These are phyloP conservation scores for Trypanosomatidae sp. DNA, from an alignment of 208 protist species.

Conservation along the genomic window DNA sequence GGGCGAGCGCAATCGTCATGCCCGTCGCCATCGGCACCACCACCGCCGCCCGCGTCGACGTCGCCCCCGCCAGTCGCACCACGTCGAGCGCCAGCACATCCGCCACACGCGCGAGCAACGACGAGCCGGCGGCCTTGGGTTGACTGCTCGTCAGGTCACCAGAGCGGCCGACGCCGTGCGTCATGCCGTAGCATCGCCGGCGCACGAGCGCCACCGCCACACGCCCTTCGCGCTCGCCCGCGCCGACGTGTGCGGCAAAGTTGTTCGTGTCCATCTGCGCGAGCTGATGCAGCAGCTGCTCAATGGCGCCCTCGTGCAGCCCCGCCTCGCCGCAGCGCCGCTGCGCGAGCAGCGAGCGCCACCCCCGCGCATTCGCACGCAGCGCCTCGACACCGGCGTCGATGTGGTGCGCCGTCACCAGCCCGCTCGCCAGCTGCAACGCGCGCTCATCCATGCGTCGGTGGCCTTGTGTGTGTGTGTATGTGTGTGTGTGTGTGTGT, in stretches of 20 bases:
- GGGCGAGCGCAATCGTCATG: slow-evolving; percentile 86
- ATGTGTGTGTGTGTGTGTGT: no score
- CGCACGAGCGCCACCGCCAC: slow-evolving; percentile 77
- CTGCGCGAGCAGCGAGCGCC: slow-evolving; percentile 72
- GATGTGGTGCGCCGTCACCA: slow-evolving; percentile 40
- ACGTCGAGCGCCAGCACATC: slow-evolving; percentile 86
- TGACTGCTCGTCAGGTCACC: slow-evolving; percentile 92
- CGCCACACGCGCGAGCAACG: slow-evolving; percentile 84
- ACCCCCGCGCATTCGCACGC: slow-evolving; percentile 7
- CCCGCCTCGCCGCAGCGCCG: slow-evolving; percentile 81
- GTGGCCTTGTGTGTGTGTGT: no score
- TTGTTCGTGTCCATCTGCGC: slow-evolving; percentile 92
- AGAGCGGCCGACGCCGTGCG: slow-evolving; percentile 93
- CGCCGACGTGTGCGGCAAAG: slow-evolving; percentile 79
- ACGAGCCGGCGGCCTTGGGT: slow-evolving; percentile 97
- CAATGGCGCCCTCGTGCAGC: slow-evolving; percentile 74
- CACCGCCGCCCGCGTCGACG: slow-evolving; percentile 26
- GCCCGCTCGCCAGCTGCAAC: slow-evolving; percentile 19
- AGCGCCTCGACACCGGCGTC: slow-evolving; percentile 32
- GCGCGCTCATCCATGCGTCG: slow-evolving; percentile 39
- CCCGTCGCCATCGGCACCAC: slow-evolving; percentile 94
- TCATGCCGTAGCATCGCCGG: slow-evolving; percentile 73
- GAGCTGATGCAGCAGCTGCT: slow-evolving; percentile 86
- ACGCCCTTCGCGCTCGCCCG: slow-evolving; percentile 95
- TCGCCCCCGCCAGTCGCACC: slow-evolving; percentile 35